Conservation (phyloP, 495 filamentous ascomycete genomes). For the Lophium mytilinum region DNA sequence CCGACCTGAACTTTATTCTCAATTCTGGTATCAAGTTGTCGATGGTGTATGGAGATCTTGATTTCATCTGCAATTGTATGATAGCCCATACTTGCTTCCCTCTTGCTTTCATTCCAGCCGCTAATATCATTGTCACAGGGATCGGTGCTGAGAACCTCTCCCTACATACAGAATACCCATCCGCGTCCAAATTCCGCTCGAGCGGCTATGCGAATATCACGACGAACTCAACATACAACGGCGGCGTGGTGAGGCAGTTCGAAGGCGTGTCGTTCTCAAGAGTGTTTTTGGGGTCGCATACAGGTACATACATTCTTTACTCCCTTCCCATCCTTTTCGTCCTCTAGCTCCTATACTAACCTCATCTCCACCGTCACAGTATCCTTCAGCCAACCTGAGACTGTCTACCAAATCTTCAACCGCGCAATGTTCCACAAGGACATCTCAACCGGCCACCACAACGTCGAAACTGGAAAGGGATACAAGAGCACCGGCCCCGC, state of each 20-base stretch:
- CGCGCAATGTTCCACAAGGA: constrained; percentile 30
- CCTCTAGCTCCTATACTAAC: too few relatives aligned
- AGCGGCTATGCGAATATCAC: constrained; percentile 23
- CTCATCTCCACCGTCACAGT: too few relatives aligned
- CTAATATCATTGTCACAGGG: constrained; percentile 8
- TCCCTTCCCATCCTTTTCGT: too few relatives aligned
- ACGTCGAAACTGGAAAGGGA: neutral
- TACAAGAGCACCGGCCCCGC: constrained; percentile 18
- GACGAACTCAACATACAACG: constrained; percentile 17
- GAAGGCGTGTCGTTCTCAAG: constrained; percentile 27
- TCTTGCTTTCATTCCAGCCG: neutral
- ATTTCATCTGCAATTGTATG: constrained; percentile 18
- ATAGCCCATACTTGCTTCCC: neutral
- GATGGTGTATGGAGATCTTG: constrained; percentile 9
- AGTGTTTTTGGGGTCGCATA: constrained; percentile 9
- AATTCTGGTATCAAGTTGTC: constrained; percentile 10
- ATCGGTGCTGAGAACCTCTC: constrained; percentile 23
- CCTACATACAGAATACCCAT: constrained; percentile 15
- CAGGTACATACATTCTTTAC: too few relatives aligned
- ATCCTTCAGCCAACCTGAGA: constrained; percentile 25
- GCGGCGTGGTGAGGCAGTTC: constrained; percentile 26
- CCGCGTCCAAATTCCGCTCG: constrained; percentile 8
- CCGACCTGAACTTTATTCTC: constrained; percentile 3
- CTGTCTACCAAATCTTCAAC: constrained; percentile 30
- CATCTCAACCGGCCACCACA: constrained; percentile 26